Evolutionary conservation across 345 rosid genomes (phyloP), one percentile per base, ranked within the genome.

Genomic region (Eucalyptus curtisii): DNA sequence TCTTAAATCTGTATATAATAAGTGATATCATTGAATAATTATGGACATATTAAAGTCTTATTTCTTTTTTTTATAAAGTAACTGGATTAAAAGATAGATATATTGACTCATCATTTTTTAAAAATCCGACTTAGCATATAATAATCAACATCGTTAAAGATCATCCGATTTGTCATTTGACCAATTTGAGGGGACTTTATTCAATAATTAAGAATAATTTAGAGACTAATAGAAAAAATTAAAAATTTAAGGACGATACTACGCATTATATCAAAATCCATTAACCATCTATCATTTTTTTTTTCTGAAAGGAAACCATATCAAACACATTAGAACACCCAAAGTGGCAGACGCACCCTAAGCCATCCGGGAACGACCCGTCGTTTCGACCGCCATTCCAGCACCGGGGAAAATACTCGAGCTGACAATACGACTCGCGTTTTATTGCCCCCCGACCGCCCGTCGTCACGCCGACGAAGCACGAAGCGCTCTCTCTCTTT

Each of bases 61-160:
- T 12, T 25, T 27, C 13, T 13, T 27, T 61, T 61, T 61, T 61
- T 30, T 24, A 55, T 10, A 55, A 55, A 55, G 30, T 2, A 55
- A 6, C 2, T 55, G 6, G 13, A 55, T 55, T 22, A 24, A 10
- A 55, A 24, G 30, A 55, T 9, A 24, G 1, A 55, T 55, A 55
- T 22, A 24, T 55, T 0, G 1, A 55, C 13, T 4, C 30, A 24
- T 24, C 13, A 10, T 24, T 22, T 55, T 16, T 1, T 2, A 16
- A 49, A 50, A 50, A 24, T 24, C 61, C 13, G 30, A 55, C 13
- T 22, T 55, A 55, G 0, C 13, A 55, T 55, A 2, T 55, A 22
- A 24, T 55, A 55, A 55, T 55, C 5, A 24, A 55, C 3, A 1
- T 55, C 1, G 3, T 55, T 30, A 55, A 24, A 55, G 27, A 55